Conservation (phyloP, 2,329 filamentous ascomycete species). For the Arthrobotrys megalospora region DNA sequence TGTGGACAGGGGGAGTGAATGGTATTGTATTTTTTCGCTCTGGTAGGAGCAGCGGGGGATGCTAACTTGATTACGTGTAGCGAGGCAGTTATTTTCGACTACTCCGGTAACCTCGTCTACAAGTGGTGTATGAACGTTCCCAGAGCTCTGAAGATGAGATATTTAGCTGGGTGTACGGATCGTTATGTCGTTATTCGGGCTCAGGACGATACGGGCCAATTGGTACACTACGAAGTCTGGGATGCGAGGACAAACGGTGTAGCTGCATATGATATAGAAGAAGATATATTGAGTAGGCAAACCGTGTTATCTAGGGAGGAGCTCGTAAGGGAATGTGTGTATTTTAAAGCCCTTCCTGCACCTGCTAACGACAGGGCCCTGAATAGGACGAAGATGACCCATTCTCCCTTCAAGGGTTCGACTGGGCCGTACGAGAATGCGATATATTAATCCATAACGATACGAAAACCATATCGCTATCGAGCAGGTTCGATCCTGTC, state of each 20-base stretch:
- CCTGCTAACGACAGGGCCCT: background rate
- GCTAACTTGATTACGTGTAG: background rate
- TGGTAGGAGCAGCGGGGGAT: background rate
- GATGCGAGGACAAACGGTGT: slow-evolving; percentile 7
- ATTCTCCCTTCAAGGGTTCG: background rate
- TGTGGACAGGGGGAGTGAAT: background rate
- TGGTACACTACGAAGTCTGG: slow-evolving; percentile 16
- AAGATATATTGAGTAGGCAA: slow-evolving; percentile 5
- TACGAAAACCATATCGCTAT: background rate
- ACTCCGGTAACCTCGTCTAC: background rate
- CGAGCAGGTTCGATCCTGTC: background rate
- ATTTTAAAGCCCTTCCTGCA: background rate
- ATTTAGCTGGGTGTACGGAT: background rate
- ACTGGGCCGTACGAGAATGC: background rate
- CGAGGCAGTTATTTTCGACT: background rate
- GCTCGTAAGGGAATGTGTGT: background rate
- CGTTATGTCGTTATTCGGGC: slow-evolving; percentile 8
- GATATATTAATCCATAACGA: background rate
- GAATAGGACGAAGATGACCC: background rate
- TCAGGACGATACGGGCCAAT: background rate
- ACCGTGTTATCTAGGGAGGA: background rate
- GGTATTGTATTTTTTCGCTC: background rate
- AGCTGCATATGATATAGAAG: background rate
- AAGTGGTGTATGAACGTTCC: background rate
- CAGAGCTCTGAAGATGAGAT: background rate